Conservation (phyloP, 108 stramenopile species). For the Discostella pseudostelligera region DNA sequence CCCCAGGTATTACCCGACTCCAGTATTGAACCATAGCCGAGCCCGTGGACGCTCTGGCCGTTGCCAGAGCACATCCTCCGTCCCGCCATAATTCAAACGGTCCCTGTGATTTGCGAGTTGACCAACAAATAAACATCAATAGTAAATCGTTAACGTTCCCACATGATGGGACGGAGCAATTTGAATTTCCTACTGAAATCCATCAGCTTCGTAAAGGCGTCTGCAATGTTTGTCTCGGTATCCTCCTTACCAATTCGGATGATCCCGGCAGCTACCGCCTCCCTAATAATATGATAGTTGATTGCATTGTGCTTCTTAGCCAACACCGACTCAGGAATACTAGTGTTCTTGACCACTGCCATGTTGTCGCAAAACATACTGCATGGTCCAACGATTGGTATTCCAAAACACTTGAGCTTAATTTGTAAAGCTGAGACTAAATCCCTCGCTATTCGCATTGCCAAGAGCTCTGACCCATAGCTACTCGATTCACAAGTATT, state of each 20-base stretch:
- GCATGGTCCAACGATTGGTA: not conserved
- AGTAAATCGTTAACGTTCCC: not conserved
- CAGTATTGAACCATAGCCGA: too few relatives aligned
- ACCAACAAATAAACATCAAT: too few relatives aligned
- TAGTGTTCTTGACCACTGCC: slow-evolving; percentile 8
- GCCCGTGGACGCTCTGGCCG: too few relatives aligned
- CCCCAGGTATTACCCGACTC: too few relatives aligned
- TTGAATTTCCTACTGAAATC: not conserved
- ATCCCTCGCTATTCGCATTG: slow-evolving; percentile 1
- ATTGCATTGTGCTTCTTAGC: too few relatives aligned
- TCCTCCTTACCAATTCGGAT: not conserved
- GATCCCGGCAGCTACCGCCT: not conserved
- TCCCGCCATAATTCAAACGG: not conserved
- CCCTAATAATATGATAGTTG: too few relatives aligned
- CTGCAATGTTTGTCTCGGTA: not conserved
- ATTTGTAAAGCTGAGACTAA: not conserved
- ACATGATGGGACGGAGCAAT: not conserved
- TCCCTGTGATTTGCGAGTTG: not conserved
- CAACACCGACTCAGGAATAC: slow-evolving; percentile 13
- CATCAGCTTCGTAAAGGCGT: not conserved
- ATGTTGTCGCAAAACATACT: not conserved
- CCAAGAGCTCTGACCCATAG: slow-evolving; percentile 15
- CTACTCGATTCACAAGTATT: not conserved
- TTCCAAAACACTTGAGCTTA: not conserved
- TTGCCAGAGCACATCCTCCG: too few relatives aligned